Evolutionary conservation across 2,329 filamentous ascomycete genomes (phyloP), one percentile per base, ranked within the genome.

Genomic region (Curvularia spicifera): DNA sequence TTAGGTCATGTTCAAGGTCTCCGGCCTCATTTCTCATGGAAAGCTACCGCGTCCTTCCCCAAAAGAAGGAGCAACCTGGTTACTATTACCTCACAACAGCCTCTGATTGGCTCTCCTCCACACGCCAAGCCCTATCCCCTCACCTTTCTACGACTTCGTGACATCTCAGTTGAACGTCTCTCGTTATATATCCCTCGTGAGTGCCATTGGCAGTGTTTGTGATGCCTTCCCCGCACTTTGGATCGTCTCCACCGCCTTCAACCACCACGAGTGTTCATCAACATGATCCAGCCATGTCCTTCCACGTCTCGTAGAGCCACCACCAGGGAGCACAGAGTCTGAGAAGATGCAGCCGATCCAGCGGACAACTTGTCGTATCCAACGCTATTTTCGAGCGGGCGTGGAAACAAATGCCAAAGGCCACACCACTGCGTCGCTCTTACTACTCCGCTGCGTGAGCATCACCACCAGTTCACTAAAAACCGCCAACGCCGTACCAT

Each of bases 11-110:
- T 5, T 9, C n/a, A 50, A 31, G n/a, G 5, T n/a, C n/a, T 13
- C 9, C 33, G 20, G 46, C 35, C 47, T 50, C 35, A 50, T 28
- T 40, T 15, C 35, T 40, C 13, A 50, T 50, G 31, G 22, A 35
- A 35, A 50, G 15, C 35, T 18, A 40, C 24, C 47, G 35, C 47
- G 33, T 33, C 35, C 20, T 50, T 40, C 47, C 47, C 35, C 40
- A 37, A 49, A 26, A 31, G 45, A 42, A 56, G 29, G 40, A 44
- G 28, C 46, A 18, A 44, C 42, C 46, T 31, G 42, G 57, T 64
- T 64, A 31, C 52, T 64, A 43, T 65, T 65, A 65, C 60, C 56
- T 60, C 39, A 65, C 63, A 37, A 46, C 31, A 51, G 47, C 26
- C 44, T 47, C 47, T 54, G n/a, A 65, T 65, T 65, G 59, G 62